Evolutionary conservation across 768 basidiomycete genomes (phyloP).

Genomic region (Suillus brevipes): DNA sequence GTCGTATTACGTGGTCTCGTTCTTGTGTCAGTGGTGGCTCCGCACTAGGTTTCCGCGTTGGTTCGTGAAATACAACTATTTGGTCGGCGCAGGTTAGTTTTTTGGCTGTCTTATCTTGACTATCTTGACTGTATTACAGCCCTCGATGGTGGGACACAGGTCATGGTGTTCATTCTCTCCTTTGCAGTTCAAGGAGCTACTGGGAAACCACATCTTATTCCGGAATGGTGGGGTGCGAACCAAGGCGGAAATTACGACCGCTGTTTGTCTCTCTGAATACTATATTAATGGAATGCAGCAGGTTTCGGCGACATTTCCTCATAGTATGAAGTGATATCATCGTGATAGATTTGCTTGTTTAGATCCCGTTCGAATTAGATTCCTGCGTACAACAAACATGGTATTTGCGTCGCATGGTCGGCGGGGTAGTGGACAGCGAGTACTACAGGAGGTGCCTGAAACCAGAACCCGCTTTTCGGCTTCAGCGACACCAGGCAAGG

Average conservation of each 20-base stretch:
- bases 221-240: conserved; percentile 55
- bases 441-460: conserved; percentile 47
- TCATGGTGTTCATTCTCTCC: conserved; percentile 56
- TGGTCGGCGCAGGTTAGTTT: conserved; percentile 42
- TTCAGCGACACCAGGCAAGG: conserved; percentile 37
- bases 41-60: conserved; percentile 36
- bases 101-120: neutral
- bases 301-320: neutral
- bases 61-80: conserved; percentile 41
- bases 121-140: conserved; percentile 15
- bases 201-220: conserved; percentile 47
- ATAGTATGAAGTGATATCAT: neutral
- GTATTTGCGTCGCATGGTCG: neutral
- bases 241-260: conserved; percentile 38
- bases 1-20: conserved; percentile 23
- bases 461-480: conserved; percentile 38
- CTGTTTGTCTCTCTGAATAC: conserved; percentile 4
- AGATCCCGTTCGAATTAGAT: neutral
- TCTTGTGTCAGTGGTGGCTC: conserved; percentile 40
- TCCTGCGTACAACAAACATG: neutral
- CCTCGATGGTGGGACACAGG: conserved; percentile 44
- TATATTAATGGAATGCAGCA: neutral
- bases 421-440: neutral
- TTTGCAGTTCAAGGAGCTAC: conserved; percentile 52
- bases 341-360: neutral